phyloP scores from a whole-genome alignment of 2,329 filamentous ascomycete species.

The Fusarium tuaranense region DNA sequence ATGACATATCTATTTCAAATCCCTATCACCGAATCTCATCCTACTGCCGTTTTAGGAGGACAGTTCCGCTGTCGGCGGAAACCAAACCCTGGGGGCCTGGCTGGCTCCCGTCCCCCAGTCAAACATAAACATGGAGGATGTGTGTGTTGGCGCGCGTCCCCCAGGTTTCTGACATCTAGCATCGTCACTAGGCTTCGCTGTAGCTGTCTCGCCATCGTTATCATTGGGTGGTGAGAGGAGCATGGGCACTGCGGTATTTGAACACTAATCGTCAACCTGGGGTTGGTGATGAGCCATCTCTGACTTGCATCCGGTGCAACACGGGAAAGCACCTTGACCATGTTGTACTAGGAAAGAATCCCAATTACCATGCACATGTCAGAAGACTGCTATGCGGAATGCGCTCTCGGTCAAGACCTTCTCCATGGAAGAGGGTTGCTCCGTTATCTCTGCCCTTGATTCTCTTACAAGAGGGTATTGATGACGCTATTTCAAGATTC shows the following conservation, averaged over 20 bases:
- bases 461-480: background rate
- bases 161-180: background rate
- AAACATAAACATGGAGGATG: background rate
- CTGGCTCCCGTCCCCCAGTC: background rate
- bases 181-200: background rate
- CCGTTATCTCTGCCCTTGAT: constrained; percentile 2
- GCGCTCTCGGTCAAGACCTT: background rate
- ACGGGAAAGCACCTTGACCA: background rate
- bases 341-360: background rate
- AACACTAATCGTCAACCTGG: background rate
- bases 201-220: background rate
- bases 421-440: background rate
- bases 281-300: constrained; percentile 2
- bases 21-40: background rate
- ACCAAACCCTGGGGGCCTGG: background rate
- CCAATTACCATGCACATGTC: background rate
- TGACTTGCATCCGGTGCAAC: background rate
- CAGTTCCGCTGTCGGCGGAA: background rate
- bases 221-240: background rate
- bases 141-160: background rate
- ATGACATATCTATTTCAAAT: constrained; percentile 9
- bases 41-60: background rate
- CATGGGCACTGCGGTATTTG: background rate
- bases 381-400: background rate
- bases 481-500: background rate